A percentile compares a stretch with the other conserved stretches of the same genome.
Conservation (phyloP, 1,284 basidiomycete species). For the Heterobasidion annosum region DNA sequence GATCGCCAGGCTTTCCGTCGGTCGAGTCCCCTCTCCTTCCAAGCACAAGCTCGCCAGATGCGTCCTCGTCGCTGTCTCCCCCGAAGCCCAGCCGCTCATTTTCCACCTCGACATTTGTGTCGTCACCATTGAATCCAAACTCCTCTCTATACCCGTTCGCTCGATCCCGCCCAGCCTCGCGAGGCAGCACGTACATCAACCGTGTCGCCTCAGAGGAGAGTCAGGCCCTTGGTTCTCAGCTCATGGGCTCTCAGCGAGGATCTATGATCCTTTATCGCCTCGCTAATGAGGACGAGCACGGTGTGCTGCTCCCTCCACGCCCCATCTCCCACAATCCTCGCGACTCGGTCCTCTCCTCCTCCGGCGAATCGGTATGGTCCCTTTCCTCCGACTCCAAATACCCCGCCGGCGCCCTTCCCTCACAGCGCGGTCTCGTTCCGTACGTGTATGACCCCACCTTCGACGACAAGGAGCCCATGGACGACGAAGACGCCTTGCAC, state of each 20-base stretch:
- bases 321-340: conserved; percentile 17
- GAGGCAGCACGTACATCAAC: conserved; percentile 25
- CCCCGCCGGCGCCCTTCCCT: conserved; percentile 31
- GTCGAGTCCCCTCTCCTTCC: not conserved
- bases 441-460: conserved; percentile 59
- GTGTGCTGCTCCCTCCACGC: conserved; percentile 20
- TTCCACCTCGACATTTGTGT: conserved; percentile 25
- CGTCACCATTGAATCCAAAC: conserved; percentile 42
- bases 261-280: conserved; percentile 66
- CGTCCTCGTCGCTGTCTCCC: conserved; percentile 11
- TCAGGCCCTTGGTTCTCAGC: conserved; percentile 26
- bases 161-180: conserved; percentile 21
- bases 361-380: conserved; percentile 43
- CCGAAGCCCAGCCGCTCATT: conserved; percentile 22
- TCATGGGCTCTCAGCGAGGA: conserved; percentile 26
- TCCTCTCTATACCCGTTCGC: conserved; percentile 8
- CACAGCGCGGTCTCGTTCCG: conserved; percentile 42
- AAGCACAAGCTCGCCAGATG: conserved; percentile 7
- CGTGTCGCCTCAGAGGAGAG: conserved; percentile 41
- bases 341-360: conserved; percentile 31
- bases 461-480: conserved; percentile 49
- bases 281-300: conserved; percentile 30
- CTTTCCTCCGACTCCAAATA: conserved; percentile 56
- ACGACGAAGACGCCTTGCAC: conserved; percentile 56
- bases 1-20: not conserved